These are phyloP conservation scores for Scheffersomyces parashehatae DNA, from an alignment of 1,139 yeast genomes.

Conservation along the genomic window DNA sequence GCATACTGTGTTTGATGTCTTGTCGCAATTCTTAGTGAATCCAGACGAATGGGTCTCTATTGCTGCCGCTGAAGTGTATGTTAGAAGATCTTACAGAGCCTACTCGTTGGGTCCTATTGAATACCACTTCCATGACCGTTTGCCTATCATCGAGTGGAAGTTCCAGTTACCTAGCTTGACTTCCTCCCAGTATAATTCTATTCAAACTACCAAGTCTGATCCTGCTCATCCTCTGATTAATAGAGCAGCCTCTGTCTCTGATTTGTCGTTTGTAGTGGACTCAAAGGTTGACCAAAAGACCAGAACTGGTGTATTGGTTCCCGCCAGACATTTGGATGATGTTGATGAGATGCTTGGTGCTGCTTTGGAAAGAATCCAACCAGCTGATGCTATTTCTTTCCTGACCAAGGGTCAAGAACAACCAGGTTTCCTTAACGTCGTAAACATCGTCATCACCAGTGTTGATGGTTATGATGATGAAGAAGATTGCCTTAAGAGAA, in stretches of 20 bases:
- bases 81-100: conserved; percentile 96
- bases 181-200: conserved; percentile 67
- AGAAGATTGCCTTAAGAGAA: conserved; percentile 61
- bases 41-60: conserved; percentile 85
- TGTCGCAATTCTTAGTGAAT: conserved; percentile 85
- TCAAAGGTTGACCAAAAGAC: conserved; percentile 52
- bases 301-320: conserved; percentile 86
- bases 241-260: conserved; percentile 91
- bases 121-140: conserved; percentile 59
- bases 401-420: conserved; percentile 36
- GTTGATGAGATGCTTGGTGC: conserved; percentile 78
- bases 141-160: conserved; percentile 83
- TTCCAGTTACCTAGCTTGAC: conserved; percentile 80
- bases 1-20: conserved; percentile 93
- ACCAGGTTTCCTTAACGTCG: conserved; percentile 65
- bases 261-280: conserved; percentile 81
- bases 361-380: conserved; percentile 73
- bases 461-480: conserved; percentile 76
- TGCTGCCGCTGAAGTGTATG: conserved; percentile 96
- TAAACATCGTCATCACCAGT: conserved; percentile 74
- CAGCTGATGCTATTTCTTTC: conserved; percentile 36
- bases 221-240: conserved; percentile 49
- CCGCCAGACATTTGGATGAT: conserved; percentile 84
- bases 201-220: conserved; percentile 49
- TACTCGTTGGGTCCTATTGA: conserved; percentile 79